Evolutionary conservation across 1,284 basidiomycete genomes (phyloP).

Genomic region (Moniliophthora roreri): DNA sequence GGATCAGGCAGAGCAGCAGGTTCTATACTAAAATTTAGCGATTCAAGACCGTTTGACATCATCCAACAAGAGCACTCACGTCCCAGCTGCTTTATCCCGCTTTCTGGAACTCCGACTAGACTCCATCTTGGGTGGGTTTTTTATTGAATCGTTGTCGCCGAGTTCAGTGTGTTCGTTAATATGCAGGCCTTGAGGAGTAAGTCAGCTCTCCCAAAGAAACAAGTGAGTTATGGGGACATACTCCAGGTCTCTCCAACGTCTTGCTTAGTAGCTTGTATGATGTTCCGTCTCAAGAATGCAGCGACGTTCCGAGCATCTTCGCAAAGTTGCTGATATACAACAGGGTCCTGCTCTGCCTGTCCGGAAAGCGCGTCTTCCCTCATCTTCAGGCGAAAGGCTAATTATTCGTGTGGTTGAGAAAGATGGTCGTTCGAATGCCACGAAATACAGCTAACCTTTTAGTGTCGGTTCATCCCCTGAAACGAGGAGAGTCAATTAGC

Average conservation of each 20-base stretch:
- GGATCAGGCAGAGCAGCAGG: constrained; percentile 42
- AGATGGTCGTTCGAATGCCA: constrained; percentile 7
- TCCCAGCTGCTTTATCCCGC: constrained; percentile 33
- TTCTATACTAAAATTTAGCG: constrained; percentile 31
- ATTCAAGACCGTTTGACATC: constrained; percentile 9
- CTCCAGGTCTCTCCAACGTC: constrained; percentile 53
- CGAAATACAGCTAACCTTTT: constrained; percentile 37
- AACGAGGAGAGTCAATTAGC: constrained; percentile 2
- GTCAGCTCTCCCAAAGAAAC: neutral
- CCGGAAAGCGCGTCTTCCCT: constrained; percentile 48
- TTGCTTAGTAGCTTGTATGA: constrained; percentile 65
- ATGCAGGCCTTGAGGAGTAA: constrained; percentile 51
- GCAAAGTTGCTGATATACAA: constrained; percentile 51
- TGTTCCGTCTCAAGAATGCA: constrained; percentile 63
- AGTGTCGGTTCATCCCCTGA: constrained; percentile 56
- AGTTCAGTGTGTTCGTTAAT: constrained; percentile 73
- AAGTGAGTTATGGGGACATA: constrained; percentile 28
- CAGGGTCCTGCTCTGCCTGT: constrained; percentile 40
- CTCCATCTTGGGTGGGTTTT: constrained; percentile 42
- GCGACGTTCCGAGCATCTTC: constrained; percentile 64
- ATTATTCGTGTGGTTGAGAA: constrained; percentile 5
- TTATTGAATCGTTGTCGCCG: constrained; percentile 72
- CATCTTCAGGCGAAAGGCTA: constrained; percentile 73
- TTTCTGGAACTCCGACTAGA: constrained; percentile 47
- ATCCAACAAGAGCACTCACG: constrained; percentile 26